Evolutionary conservation across 176 grass and related monocot species (phyloP), one percentile per base, ranked within the genome.

Genomic region (Echinochloa phyllopogon): DNA sequence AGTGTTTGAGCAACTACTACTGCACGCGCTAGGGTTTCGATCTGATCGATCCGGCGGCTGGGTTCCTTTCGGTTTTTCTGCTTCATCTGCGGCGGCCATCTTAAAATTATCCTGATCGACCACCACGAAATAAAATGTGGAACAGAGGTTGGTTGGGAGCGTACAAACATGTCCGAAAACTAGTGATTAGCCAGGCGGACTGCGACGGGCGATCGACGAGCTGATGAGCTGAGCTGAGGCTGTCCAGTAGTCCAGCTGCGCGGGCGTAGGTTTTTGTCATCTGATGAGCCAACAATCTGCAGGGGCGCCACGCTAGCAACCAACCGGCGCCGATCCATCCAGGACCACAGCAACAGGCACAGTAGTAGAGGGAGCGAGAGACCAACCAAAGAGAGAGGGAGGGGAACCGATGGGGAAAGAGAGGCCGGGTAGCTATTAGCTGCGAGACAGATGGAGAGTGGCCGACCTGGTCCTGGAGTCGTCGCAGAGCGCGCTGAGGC

Each of bases 211-310:
- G 63, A 45, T 21, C 17, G 43, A 49, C 21, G 29, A 1, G 68
- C 62, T 16, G n/a, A n/a, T n/a, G n/a, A n/a, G n/a, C n/a, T n/a
- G n/a, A n/a, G 43, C 14, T 33, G 27, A 20, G 65, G 38, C 24
- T 20, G 75, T 52, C 49, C 47, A 55, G 29, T 69, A 69, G 64
- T 58, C 52, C 84, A 86, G 74, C 73, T 69, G 71, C 77, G 65
- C 23, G 50, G 65, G 88, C 58, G 47, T 83, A 90, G 39, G 79
- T 49, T 90, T 83, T 83, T 90, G 80, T 87, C 89, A 68, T 90
- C 74, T 57, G 80, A 90, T 87, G 59, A 69, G 88, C 41, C 18
- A 87, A 83, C 84, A 90, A 87, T 86, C 80, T 51, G 60, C 88
- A 79, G 84, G 47, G 84, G 40, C 41, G 84, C 84, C 79, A 78